Conservation (phyloP, 495 filamentous ascomycete species). For the Xanthoparmelia taractica region DNA sequence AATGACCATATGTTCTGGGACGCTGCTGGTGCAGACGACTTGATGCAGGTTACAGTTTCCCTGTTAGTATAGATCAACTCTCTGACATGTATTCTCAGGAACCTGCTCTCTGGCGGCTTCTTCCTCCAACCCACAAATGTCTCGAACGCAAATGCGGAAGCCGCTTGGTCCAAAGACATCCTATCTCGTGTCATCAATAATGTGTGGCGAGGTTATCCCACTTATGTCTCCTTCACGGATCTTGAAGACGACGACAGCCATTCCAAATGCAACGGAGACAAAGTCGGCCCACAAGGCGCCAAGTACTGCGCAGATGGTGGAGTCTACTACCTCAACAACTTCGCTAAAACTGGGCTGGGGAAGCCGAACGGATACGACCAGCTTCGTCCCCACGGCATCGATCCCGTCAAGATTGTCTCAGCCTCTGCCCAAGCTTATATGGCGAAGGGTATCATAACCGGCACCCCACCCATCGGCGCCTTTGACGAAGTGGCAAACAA, state of each 20-base stretch:
- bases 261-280: background rate
- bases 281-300: background rate
- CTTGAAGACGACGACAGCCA: background rate
- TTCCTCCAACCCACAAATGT: background rate
- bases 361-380: background rate
- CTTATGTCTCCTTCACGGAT: background rate
- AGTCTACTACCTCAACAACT: background rate
- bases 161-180: background rate
- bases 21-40: background rate
- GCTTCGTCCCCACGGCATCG: background rate
- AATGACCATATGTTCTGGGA: background rate
- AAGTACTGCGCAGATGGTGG: background rate
- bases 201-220: background rate
- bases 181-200: background rate
- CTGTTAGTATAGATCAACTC: background rate
- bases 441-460: background rate
- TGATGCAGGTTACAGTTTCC: background rate
- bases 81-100: background rate
- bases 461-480: background rate
- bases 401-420: background rate
- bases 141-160: background rate
- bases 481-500: background rate
- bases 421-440: background rate
- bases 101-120: background rate
- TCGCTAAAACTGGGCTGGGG: background rate